Base-by-base conservation (phyloP, 108 stramenopile genomes). In the Pseudonitzschia delicatissima region DNA sequence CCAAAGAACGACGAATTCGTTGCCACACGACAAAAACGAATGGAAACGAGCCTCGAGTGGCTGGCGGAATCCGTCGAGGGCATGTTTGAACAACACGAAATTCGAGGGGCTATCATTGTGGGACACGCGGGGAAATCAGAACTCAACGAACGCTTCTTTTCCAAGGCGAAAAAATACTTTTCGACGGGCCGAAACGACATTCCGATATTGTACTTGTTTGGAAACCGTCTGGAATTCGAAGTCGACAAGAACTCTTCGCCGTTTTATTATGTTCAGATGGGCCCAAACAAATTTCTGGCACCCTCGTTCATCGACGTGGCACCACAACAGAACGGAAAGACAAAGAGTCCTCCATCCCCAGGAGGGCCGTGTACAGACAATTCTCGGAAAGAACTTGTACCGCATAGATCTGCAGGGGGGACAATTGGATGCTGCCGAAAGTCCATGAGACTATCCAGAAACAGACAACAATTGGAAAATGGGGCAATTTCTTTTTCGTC, bases 121-220 rank as follows among this genome's bases (percentile, higher is more conserved):
- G 74, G 74, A 26, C 74, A 75, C 49, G 74, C 53, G 18, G 32
- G 37, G 12, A 57, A 45, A 28, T 37, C 47, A 17, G 42, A 33
- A 35, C 26, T 26, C 15, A 69, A 42, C 32, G 36, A 44, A 4
- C 40, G 15, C 12, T 64, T 64, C 26, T 75, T 75, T 44, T 33
- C 28, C 26, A 20, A 42, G 5, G 69, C 64, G 31, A 28, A 23
- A 9, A 39, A 42, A 25, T 36, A 50, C 39, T 64, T 57, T 33
- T 13, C 13, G 9, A 42, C n/a, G 17, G 45, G 17, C 18, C 49
- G 61, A 27, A 23, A 32, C 21, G 11, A 40, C 44, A 52, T 64
- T 9, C 74, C 74, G 9, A 39, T 75, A n/a, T 2, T 75, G 49
- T 75, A 75, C 61, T 17, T 75, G 0, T 68, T 69, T 21, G 74